Evolutionary conservation across 108 stramenopile genomes (phyloP), one percentile per base, ranked within the genome.

Genomic region (Parietichytrium sp.): DNA sequence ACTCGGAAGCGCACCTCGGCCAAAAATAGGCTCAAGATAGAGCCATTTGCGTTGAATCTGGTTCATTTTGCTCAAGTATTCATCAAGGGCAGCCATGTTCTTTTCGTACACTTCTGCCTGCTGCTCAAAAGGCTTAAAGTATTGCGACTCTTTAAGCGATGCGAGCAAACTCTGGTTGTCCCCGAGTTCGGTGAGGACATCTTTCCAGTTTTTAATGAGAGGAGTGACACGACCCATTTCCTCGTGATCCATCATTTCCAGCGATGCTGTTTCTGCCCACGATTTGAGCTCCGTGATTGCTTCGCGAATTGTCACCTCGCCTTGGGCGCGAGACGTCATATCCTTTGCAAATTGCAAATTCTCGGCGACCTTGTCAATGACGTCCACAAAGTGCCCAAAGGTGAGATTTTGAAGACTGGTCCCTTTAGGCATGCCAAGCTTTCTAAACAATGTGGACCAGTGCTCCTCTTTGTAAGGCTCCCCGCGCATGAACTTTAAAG

Each of bases 381-480:
- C 86, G 25, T 55, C 51, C 16, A 89, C 0, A 27, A 92, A 91
- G 84, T 92, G 90, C 23, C 85, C 84, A 10, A 87, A 83, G 29
- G 54, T 86, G 12, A 92, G 81, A n/a, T 83, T 86, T 79, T 91
- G 89, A 13, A 90, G 82, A 20, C 86, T 51, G 4, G 89, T 81
- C 4, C 54, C 29, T 36, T 80, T 52, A 12, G 86, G 83, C 29
- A 92, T 36, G 29, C 90, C 85, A n/a, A 91, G 88, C 81, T 90
- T 91, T 23, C 86, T 83, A 15, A 92, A 54, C 13, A 90, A 84
- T 16, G 81, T 80, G 10, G 87, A 81, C 91, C 91, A 92, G 55
- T 92, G 91, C 30, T 91, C 90, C 72, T 91, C 90, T 55, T 90
- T 88, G 83, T 91, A 92, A 25, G 90, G 83, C 33, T 91, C 89